A percentile compares a stretch with the other conserved stretches of the same genome.
These are phyloP conservation scores for Podaxis carcinomalis DNA, from an alignment of 768 basidiomycete species.

Conservation along the genomic window DNA sequence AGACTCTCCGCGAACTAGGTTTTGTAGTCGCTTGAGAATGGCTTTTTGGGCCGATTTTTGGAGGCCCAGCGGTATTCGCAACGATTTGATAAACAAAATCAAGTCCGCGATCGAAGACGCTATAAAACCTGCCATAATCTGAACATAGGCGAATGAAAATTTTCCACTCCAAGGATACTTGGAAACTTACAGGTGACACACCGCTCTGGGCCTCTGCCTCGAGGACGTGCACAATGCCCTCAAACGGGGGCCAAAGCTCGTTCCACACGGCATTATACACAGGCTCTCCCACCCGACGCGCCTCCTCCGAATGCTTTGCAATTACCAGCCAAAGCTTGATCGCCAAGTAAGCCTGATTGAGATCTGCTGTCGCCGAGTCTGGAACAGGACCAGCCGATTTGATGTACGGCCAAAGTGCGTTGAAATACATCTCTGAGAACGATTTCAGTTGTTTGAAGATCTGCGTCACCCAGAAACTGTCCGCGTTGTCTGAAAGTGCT, in stretches of 20 bases:
- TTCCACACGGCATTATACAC: slow-evolving; percentile 58
- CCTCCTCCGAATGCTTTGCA: slow-evolving; percentile 29
- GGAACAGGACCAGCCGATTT: slow-evolving; percentile 31
- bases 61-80: slow-evolving; percentile 48
- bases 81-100: slow-evolving; percentile 55
- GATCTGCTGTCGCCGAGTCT: slow-evolving; percentile 47
- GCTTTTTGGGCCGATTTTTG: slow-evolving; percentile 48
- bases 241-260: slow-evolving; percentile 72
- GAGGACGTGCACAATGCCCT: slow-evolving; percentile 44
- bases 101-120: slow-evolving; percentile 64
- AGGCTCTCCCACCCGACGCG: slow-evolving; percentile 20
- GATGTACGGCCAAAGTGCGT: slow-evolving; percentile 36
- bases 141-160: not conserved
- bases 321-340: slow-evolving; percentile 72
- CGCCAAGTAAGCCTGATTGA: slow-evolving; percentile 65
- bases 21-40: slow-evolving; percentile 45
- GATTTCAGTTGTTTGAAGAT: slow-evolving; percentile 47
- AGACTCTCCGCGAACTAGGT: slow-evolving; percentile 44
- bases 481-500: slow-evolving; percentile 38
- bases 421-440: slow-evolving; percentile 46
- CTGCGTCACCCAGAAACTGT: slow-evolving; percentile 28
- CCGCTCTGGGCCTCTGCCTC: slow-evolving; percentile 43
- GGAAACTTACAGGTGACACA: slow-evolving; percentile 32
- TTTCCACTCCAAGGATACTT: not conserved
- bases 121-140: slow-evolving; percentile 53